A percentile compares a stretch with the other conserved stretches of the same genome.
phyloP scores from a whole-genome alignment of 139 green algal species.

The Chlamydomonas sp. region DNA sequence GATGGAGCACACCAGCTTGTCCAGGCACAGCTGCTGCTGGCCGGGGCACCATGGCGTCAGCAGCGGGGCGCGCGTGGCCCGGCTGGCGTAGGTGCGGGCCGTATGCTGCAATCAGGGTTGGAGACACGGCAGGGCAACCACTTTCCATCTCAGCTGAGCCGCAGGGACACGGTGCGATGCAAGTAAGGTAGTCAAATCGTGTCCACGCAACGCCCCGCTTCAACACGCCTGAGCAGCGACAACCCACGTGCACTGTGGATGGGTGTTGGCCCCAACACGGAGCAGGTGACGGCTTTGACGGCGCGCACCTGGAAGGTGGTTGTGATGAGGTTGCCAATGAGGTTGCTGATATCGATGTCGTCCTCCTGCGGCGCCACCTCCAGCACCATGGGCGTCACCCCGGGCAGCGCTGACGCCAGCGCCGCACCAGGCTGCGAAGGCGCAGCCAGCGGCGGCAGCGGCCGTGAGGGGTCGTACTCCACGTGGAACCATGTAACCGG shows the following conservation, averaged over 20 bases:
- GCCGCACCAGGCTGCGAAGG: too few relatives aligned
- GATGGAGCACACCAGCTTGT: conserved; percentile 17
- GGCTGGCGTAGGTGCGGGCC: conserved; percentile 8
- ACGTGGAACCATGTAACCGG: conserved; percentile 81
- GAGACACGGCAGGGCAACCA: not conserved
- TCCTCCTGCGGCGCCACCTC: not conserved
- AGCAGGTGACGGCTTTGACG: too few relatives aligned
- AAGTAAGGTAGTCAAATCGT: too few relatives aligned
- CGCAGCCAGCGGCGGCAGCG: not conserved
- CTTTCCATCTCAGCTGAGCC: too few relatives aligned
- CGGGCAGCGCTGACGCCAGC: not conserved
- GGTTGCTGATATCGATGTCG: conserved; percentile 25
- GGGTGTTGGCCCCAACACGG: too few relatives aligned
- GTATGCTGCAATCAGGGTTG: conserved; percentile 26
- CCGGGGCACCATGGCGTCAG: conserved; percentile 1
- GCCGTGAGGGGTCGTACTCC: conserved; percentile 12
- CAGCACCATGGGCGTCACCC: conserved; percentile 18
- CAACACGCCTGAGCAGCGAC: too few relatives aligned
- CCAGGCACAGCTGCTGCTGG: conserved; percentile 7
- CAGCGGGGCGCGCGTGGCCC: conserved; percentile 15
- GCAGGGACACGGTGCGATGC: too few relatives aligned
- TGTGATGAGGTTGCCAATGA: conserved; percentile 10
- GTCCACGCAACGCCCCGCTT: too few relatives aligned
- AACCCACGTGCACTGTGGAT: too few relatives aligned
- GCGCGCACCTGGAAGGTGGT: conserved; percentile 27